Conservation (phyloP, 768 basidiomycete genomes). For the Auriscalpium microsporum region DNA sequence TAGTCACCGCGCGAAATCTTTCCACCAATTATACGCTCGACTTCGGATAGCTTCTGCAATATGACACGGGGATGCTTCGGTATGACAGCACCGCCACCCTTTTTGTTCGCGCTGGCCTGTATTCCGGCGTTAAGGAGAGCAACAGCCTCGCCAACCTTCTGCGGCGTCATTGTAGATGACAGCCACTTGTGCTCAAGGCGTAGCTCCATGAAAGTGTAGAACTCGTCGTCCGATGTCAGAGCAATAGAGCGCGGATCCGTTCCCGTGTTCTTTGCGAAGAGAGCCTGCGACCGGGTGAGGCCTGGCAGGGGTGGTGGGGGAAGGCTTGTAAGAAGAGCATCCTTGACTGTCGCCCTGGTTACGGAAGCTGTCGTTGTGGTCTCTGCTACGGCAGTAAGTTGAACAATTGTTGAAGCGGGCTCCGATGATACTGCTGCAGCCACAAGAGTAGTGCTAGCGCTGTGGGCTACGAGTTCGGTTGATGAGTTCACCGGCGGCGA, state of each 20-base stretch:
- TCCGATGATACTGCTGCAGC: too few species aligned
- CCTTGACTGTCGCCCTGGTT: too few species aligned
- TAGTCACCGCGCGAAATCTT: too few species aligned
- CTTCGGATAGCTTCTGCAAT: not conserved
- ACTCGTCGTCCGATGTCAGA: conserved; percentile 3
- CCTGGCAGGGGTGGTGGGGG: not conserved
- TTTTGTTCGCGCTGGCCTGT: not conserved
- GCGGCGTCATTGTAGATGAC: conserved; percentile 15
- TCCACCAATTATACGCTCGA: not conserved
- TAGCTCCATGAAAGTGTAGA: conserved; percentile 19
- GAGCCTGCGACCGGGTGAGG: not conserved
- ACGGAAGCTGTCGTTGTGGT: too few species aligned
- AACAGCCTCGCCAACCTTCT: not conserved
- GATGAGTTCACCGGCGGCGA: too few species aligned
- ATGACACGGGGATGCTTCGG: not conserved
- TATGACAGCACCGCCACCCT: not conserved
- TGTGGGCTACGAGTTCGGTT: too few species aligned
- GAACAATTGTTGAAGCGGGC: too few species aligned
- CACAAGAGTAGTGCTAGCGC: too few species aligned
- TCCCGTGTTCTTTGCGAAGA: not conserved
- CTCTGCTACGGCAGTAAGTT: too few species aligned
- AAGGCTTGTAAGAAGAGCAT: not conserved
- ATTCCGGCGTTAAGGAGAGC: not conserved
- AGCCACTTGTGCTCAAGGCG: conserved; percentile 12
- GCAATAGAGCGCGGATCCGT: not conserved